A percentile compares a stretch with the other conserved stretches of the same genome.
phyloP scores from a whole-genome alignment of 164 flowering plant species.

The Buxus sempervirens region DNA sequence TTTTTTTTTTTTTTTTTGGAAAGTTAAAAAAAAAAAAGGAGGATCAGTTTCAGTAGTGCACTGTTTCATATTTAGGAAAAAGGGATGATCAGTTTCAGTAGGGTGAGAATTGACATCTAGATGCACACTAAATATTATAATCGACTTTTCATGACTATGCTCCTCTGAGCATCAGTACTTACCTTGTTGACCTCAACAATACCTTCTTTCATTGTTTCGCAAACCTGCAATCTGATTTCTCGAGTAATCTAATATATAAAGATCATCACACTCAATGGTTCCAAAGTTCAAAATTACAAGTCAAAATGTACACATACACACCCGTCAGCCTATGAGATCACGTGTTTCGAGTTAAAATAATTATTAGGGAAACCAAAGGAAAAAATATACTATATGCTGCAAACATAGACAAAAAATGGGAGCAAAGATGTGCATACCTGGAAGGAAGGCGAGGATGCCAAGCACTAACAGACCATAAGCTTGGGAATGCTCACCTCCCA shows the following conservation, averaged over 20 bases:
- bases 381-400: not conserved
- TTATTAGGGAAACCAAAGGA: not conserved
- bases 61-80: too few relatives aligned
- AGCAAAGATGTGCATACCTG: conserved; percentile 40
- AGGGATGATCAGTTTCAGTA: not conserved
- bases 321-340: not conserved
- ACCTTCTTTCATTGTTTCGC: too few relatives aligned
- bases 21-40: not conserved
- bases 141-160: not conserved
- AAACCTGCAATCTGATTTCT: not conserved
- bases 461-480: conserved; percentile 71
- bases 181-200: not conserved
- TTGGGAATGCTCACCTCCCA: conserved; percentile 85
- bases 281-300: not conserved
- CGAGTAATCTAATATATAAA: not conserved
- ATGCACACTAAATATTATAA: not conserved
- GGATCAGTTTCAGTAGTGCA: not conserved
- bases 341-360: too few relatives aligned
- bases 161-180: not conserved
- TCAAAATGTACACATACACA: too few relatives aligned
- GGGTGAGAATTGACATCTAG: not conserved
- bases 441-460: conserved; percentile 78
- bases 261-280: not conserved
- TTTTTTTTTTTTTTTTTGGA: too few relatives aligned
- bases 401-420: not conserved